Evolutionary conservation across 441 rosid species (phyloP), one percentile per base, ranked within the genome.

Genomic region (Francoa sonchifolia): DNA sequence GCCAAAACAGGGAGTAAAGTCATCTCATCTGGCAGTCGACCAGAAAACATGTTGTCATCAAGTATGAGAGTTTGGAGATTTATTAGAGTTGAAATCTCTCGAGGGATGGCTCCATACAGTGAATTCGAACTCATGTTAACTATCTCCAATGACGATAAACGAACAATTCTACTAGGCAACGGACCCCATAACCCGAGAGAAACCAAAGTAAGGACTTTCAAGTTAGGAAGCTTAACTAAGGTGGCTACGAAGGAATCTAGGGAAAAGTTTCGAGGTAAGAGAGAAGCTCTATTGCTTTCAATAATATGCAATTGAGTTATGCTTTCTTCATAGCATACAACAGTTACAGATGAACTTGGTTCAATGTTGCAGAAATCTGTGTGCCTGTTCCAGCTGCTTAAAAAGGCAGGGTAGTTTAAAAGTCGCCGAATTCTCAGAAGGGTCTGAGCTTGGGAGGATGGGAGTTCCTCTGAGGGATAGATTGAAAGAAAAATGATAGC

Each of bases 111-210:
- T 48, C 84, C 98, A 33, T 62, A 67, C 13, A 90, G 37, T 44
- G 58, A 76, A 63, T 90, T 90, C 4, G 98, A 82, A 48, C 85
- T 85, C 65, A 85, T 51, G 45, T 90, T 90, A 39, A 90, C 68
- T 32, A 85, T 80, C 67, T 90, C 98, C 31, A 90, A 48, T 0
- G 87, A 73, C 0, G 69, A 65, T 10, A 90, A 56, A 33, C 76
- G 81, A 2, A 70, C 59, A 16, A 90, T 56, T 62, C 85, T 82
- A 47, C 76, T 74, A 6, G 98, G 74, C 57, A 90, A 61, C 10
- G 65, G 68, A 33, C 98, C 98, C 98, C 98, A 79, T 65, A 90
- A 60, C 17, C 98, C 98, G 0, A 90, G 79, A 19, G 89, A 82
- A 36, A 67, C 82, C 59, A 90, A 52, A 39, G 82, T 76, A 40